Conservation (phyloP, 352 stramenopile species). For the Pythium guiyangense region DNA sequence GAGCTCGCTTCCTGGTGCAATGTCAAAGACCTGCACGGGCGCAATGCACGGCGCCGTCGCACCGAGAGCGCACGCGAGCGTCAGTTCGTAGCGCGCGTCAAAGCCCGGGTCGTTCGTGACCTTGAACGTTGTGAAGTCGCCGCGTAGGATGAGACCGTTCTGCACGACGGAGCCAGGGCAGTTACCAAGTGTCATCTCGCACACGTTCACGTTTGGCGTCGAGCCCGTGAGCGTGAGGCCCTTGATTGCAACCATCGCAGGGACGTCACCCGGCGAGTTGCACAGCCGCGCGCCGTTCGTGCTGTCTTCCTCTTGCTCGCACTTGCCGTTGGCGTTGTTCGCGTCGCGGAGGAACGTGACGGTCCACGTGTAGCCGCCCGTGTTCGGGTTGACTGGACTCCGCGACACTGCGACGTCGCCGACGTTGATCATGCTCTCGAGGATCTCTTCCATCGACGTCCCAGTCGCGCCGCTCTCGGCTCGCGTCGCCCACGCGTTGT, state of each 20-base stretch:
- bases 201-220: constrained; percentile 23
- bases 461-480: constrained; percentile 87
- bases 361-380: constrained; percentile 93
- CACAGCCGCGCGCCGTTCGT: constrained; percentile 60
- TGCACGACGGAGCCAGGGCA: constrained; percentile 22
- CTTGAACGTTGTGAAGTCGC: constrained; percentile 86
- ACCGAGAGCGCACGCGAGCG: constrained; percentile 21
- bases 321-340: constrained; percentile 65
- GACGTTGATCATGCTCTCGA: constrained; percentile 92
- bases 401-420: constrained; percentile 91
- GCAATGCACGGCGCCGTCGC: constrained; percentile 17
- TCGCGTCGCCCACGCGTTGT: constrained; percentile 91
- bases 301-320: constrained; percentile 56
- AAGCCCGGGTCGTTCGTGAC: constrained; percentile 72
- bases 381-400: constrained; percentile 76
- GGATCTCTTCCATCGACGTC: constrained; percentile 93
- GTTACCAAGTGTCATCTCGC: constrained; percentile 17
- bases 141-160: constrained; percentile 80
- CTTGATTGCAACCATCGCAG: constrained; percentile 52
- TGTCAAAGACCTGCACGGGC: constrained; percentile 24
- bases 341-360: constrained; percentile 93
- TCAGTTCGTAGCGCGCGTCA: constrained; percentile 32
- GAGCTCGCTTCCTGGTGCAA: constrained; percentile 22
- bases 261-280: constrained; percentile 92
- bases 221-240: constrained; percentile 25